Percentiles rank a stretch among this genome's conserved stretches.
Evolutionary conservation across 148 eudicot genomes (phyloP).

Genomic region (Amaranthus hypochondriacus): DNA sequence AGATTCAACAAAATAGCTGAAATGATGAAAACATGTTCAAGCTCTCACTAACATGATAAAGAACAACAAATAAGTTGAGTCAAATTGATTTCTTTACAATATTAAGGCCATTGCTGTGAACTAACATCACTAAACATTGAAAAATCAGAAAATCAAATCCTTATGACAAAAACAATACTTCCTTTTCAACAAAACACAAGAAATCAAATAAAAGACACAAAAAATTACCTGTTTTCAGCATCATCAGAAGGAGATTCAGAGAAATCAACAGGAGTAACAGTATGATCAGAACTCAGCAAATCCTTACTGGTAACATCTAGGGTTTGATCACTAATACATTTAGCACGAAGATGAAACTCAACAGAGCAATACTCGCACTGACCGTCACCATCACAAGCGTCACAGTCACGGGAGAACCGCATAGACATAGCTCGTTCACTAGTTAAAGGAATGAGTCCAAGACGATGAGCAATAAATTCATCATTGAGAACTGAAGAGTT

Average conservation of each 20-base stretch:
- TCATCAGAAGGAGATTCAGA: conserved; percentile 50
- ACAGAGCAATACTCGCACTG: conserved; percentile 94
- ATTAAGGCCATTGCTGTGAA: background rate
- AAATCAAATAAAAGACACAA: background rate
- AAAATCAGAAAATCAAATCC: background rate
- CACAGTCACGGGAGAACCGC: conserved; percentile 97
- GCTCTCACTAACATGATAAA: too few relatives aligned
- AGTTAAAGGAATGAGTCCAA: conserved; percentile 78
- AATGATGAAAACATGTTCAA: too few relatives aligned
- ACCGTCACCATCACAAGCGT: conserved; percentile 93
- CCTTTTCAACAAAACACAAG: background rate
- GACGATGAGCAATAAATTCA: conserved; percentile 87
- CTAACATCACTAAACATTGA: background rate
- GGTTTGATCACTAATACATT: conserved; percentile 69
- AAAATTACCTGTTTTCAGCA: conserved; percentile 37
- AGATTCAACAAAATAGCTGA: background rate
- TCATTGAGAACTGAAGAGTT: conserved; percentile 86
- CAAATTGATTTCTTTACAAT: too few relatives aligned
- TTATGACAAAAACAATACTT: background rate
- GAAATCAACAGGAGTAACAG: conserved; percentile 80
- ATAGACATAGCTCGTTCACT: conserved; percentile 87
- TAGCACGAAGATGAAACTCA: conserved; percentile 79
- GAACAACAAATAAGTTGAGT: too few relatives aligned
- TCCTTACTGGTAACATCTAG: conserved; percentile 89
- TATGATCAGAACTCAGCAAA: conserved; percentile 64